Percentiles rank a stretch among this genome's conserved stretches.
Conservation (phyloP, 768 basidiomycete species). For the Xerocomellus chrysenteron region DNA sequence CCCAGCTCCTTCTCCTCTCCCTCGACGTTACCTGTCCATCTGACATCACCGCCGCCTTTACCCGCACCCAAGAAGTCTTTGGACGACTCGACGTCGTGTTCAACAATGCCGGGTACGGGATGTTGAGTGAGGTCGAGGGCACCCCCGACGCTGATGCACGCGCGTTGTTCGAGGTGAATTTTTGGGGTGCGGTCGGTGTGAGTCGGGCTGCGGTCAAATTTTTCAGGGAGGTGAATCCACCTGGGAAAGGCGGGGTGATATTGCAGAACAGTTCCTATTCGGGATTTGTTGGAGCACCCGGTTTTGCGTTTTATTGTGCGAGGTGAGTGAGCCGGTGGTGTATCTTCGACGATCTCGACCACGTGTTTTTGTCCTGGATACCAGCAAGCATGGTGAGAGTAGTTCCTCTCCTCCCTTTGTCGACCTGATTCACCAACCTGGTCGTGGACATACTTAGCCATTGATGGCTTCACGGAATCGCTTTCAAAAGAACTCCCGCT, state of each 20-base stretch:
- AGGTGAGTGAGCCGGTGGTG: slow-evolving; percentile 2
- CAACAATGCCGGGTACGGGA: slow-evolving; percentile 39
- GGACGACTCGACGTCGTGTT: slow-evolving; percentile 44
- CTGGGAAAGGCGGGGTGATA: slow-evolving; percentile 12
- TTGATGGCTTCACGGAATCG: slow-evolving; percentile 11
- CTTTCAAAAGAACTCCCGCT: slow-evolving; percentile 10
- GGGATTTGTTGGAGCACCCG: slow-evolving; percentile 1
- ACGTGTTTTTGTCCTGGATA: not conserved
- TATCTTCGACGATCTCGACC: not conserved
- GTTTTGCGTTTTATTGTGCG: slow-evolving; percentile 11
- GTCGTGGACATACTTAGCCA: not conserved
- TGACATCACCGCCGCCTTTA: slow-evolving; percentile 37
- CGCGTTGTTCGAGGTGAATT: slow-evolving; percentile 35
- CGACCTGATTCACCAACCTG: not conserved
- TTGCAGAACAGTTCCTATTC: slow-evolving; percentile 14
- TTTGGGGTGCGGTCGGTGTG: slow-evolving; percentile 16
- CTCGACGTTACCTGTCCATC: slow-evolving; percentile 37
- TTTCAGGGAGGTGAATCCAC: slow-evolving; percentile 35
- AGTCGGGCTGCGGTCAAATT: slow-evolving; percentile 25
- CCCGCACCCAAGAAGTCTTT: slow-evolving; percentile 31
- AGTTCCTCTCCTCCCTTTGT: not conserved
- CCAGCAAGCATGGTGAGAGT: slow-evolving; percentile 14
- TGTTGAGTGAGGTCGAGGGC: slow-evolving; percentile 36
- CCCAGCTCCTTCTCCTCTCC: slow-evolving; percentile 35
- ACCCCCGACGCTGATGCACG: slow-evolving; percentile 31